phyloP scores from a whole-genome alignment of 2,329 filamentous ascomycete species.

The Ambrosiella cleistominuta region DNA sequence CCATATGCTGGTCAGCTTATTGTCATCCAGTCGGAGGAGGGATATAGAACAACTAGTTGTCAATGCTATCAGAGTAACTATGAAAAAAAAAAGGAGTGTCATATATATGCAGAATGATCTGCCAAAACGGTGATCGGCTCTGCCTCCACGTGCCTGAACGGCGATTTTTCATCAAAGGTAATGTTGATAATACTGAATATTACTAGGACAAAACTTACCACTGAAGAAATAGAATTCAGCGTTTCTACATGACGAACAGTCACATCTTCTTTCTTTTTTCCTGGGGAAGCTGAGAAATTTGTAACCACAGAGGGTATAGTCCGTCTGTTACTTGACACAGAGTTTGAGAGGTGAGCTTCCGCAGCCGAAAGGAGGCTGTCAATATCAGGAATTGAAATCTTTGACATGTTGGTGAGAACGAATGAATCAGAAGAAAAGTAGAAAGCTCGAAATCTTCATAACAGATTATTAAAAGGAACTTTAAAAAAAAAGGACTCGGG shows the following conservation, averaged over 20 bases:
- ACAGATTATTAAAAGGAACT: conserved; percentile 3
- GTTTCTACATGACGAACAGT: conserved; percentile 5
- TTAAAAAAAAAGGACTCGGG: neutral
- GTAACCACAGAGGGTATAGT: no score
- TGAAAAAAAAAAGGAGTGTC: conserved; percentile 39
- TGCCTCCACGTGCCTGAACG: conserved; percentile 23
- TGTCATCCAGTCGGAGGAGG: no score
- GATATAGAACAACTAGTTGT: neutral
- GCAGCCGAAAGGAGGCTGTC: conserved; percentile 17
- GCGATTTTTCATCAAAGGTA: conserved; percentile 25
- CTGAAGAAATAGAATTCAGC: conserved; percentile 6
- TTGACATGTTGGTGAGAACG: neutral
- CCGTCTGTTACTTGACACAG: no score
- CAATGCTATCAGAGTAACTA: conserved; percentile 57
- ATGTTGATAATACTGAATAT: conserved; percentile 10
- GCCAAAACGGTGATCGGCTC: conserved; percentile 25
- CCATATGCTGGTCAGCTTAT: neutral
- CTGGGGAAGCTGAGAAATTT: neutral
- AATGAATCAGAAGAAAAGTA: neutral
- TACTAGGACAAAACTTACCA: conserved; percentile 17
- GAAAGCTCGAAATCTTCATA: neutral
- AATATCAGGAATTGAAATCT: conserved; percentile 14
- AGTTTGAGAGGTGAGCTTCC: conserved; percentile 2
- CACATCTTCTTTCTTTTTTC: neutral
- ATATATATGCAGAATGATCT: conserved; percentile 35